These are phyloP conservation scores for Pseudomicrostroma phylloplanum DNA, from an alignment of 1,284 basidiomycete species.

Conservation along the genomic window DNA sequence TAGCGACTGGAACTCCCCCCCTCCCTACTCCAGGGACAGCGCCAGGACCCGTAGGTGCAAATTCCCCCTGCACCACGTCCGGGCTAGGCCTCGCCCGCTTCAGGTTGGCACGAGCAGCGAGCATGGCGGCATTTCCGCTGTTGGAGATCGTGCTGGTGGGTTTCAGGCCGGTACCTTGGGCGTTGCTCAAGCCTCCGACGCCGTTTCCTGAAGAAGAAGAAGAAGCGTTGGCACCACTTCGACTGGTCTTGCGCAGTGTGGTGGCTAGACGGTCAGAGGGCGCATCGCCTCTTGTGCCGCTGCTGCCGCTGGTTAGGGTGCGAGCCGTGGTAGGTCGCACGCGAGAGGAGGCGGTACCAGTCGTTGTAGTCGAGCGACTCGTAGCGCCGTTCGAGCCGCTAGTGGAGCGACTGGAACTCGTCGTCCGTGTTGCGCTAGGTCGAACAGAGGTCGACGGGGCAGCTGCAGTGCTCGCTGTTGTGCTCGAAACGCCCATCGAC, in stretches of 20 bases:
- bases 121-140: constrained; percentile 4
- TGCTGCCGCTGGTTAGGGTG: no score
- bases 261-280: no score
- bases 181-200: no score
- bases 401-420: neutral
- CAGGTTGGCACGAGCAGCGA: constrained; percentile 2
- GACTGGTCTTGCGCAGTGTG: neutral
- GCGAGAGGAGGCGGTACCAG: neutral
- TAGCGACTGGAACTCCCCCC: neutral
- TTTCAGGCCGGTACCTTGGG: no score
- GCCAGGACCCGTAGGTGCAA: neutral
- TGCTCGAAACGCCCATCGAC: neutral
- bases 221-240: neutral
- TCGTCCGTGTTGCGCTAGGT: no score
- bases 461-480: neutral
- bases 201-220: no score
- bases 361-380: neutral
- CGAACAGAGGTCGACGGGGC: neutral
- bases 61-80: neutral
- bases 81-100: constrained; percentile 3
- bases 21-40: no score
- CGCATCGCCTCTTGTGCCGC: no score
- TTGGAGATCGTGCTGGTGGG: neutral
- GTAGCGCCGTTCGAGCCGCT: neutral
- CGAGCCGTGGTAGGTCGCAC: no score